Base-by-base conservation (phyloP, 306 rosid species). In the Boehmeria nivea region DNA sequence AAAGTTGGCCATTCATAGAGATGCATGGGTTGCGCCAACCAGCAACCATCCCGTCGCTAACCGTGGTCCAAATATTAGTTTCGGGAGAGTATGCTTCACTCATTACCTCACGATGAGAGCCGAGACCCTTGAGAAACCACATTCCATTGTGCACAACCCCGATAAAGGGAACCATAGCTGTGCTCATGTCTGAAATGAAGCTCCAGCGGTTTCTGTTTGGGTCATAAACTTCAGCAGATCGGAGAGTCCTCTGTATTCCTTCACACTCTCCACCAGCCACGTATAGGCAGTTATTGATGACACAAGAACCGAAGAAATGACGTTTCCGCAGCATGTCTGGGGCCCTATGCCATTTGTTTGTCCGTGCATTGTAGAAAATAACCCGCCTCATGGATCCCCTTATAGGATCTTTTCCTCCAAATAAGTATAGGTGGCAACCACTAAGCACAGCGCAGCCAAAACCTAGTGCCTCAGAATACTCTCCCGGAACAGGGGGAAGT, bases 241-340 rank as follows among this genome's bases (percentile, higher is more conserved):
- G 80, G 38, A 93, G 99, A 34, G 95, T 87, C 80, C 99, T 83
- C 49, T 87, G 99, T 61, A 83, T 85, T 58, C 99, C 99, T 66
- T 88, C 96, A 61, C 99, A 93, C 60, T 93, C 99, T 75, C 99
- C 99, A 38, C 99, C 99, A 13, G 99, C 96, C 48, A 93, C 96
- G 36, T 93, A 93, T 53, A 93, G 94, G 63, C 99, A 93, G 59
- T 93, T 93, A 49, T 93, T 93, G 59, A 93, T 93, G 33, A 87
- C 99, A 74, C 96, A 93, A 23, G 95, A 74, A 36, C 99, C 99
- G 27, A 93, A 93, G 22, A 83, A 76, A 64, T 93, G 99, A 37
- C 99, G 96, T 37, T 85, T 93, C 42, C 99, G 82, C 51, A 93
- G 88, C 99, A 93, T 93, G 66, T 93, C 96, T 0, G 96, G 99